These are phyloP conservation scores for Stachybotrys elegans DNA, from an alignment of 2,329 filamentous ascomycete species.

Conservation along the genomic window DNA sequence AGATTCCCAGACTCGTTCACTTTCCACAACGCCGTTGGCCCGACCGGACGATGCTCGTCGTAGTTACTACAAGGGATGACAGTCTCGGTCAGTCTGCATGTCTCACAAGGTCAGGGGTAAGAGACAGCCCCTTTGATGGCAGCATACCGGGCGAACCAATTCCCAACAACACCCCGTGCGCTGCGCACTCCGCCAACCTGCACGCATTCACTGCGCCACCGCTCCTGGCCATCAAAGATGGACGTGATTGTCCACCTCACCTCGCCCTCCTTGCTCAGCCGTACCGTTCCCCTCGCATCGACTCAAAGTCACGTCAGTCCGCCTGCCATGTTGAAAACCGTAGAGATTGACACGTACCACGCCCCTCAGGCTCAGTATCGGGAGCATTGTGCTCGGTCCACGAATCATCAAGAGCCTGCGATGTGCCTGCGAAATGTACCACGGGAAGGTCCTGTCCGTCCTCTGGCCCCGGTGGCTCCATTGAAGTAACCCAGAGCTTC, in stretches of 20 bases:
- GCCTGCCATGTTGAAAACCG: neutral
- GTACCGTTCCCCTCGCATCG: slow-evolving; percentile 47
- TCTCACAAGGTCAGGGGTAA: neutral
- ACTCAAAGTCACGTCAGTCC: slow-evolving; percentile 15
- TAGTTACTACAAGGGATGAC: slow-evolving; percentile 44
- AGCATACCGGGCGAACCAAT: slow-evolving; percentile 78
- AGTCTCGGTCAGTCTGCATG: too few species aligned
- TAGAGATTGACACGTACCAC: slow-evolving; percentile 43
- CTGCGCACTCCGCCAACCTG: slow-evolving; percentile 65
- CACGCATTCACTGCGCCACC: slow-evolving; percentile 73
- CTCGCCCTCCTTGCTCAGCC: slow-evolving; percentile 64
- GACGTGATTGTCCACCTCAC: slow-evolving; percentile 70
- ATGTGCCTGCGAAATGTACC: slow-evolving; percentile 62
- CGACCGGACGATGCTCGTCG: slow-evolving; percentile 63
- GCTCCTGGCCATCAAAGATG: slow-evolving; percentile 57
- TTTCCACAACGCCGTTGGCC: slow-evolving; percentile 77
- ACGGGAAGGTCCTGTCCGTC: slow-evolving; percentile 57
- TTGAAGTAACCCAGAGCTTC: slow-evolving; percentile 55
- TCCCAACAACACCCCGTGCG: slow-evolving; percentile 64
- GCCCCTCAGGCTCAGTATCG: slow-evolving; percentile 61
- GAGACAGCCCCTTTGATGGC: too few species aligned
- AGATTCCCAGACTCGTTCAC: slow-evolving; percentile 43
- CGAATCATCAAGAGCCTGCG: slow-evolving; percentile 55
- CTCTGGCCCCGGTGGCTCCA: slow-evolving; percentile 53
- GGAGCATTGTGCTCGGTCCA: slow-evolving; percentile 53